Evolutionary conservation across 805 yeast genomes (phyloP).

Genomic region (Saccharomycopsis olivae): DNA sequence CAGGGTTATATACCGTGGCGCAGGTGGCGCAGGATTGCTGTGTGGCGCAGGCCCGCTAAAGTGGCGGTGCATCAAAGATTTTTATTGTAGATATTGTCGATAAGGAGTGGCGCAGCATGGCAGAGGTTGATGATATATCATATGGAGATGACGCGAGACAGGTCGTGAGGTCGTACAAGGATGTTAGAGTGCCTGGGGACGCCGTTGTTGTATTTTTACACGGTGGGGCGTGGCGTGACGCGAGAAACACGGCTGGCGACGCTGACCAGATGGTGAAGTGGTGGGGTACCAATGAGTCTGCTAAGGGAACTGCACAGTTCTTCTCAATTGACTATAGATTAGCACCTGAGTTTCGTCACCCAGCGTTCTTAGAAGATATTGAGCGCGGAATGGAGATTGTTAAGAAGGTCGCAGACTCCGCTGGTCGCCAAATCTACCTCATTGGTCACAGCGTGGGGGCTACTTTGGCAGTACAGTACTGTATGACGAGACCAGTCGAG

Average conservation of each 20-base stretch:
- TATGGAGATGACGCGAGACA: too few relatives aligned
- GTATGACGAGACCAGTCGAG: slow-evolving; percentile 24
- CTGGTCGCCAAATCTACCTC: slow-evolving; percentile 22
- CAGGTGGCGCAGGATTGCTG: too few relatives aligned
- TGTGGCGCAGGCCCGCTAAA: too few relatives aligned
- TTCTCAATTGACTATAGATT: slow-evolving; percentile 55
- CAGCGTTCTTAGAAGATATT: slow-evolving; percentile 51
- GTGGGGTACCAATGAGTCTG: slow-evolving; percentile 10
- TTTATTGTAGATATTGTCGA: too few relatives aligned
- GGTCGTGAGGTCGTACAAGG: too few relatives aligned
- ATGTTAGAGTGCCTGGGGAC: too few relatives aligned
- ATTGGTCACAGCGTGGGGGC: slow-evolving; percentile 84
- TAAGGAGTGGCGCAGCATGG: too few relatives aligned
- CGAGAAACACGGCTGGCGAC: slow-evolving; percentile 48
- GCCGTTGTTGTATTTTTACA: slow-evolving; percentile 55
- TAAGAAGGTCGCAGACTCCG: neutral
- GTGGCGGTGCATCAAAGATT: too few relatives aligned
- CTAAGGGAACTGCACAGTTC: slow-evolving; percentile 15
- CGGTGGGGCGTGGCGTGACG: slow-evolving; percentile 88
- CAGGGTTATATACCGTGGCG: too few relatives aligned
- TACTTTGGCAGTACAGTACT: slow-evolving; percentile 47
- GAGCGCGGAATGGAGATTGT: slow-evolving; percentile 29
- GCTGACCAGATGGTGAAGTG: slow-evolving; percentile 27
- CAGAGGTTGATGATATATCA: too few relatives aligned
- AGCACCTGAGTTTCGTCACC: slow-evolving; percentile 49